phyloP scores from a whole-genome alignment of 2,329 filamentous ascomycete genomes.

The Pyricularia pennisetigena region DNA sequence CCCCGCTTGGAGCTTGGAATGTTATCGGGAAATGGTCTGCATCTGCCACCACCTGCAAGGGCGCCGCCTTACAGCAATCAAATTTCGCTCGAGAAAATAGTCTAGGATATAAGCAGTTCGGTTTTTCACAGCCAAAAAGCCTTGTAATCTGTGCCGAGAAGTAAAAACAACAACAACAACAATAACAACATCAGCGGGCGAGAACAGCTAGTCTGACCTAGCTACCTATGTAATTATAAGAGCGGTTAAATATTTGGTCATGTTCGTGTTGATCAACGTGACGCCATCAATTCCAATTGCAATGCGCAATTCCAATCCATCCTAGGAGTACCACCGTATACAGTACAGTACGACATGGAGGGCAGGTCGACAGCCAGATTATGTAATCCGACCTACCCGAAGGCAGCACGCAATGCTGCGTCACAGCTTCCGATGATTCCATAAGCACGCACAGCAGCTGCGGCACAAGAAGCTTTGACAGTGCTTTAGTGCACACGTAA shows the following conservation, averaged over 20 bases:
- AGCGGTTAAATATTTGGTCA: neutral
- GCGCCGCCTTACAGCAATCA: neutral
- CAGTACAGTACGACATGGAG: neutral
- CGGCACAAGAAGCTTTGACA: neutral
- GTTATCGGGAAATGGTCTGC: neutral
- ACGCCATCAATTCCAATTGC: conserved; percentile 1
- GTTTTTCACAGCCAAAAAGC: neutral
- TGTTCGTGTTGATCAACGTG: neutral
- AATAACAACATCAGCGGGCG: neutral
- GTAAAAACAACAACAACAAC: neutral
- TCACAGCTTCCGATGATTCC: neutral
- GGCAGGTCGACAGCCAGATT: neutral
- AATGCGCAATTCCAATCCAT: neutral
- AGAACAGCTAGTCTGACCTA: neutral
- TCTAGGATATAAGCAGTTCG: neutral
- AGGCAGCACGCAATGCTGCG: neutral
- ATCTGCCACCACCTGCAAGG: neutral
- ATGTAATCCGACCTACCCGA: neutral
- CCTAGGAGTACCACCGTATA: neutral
- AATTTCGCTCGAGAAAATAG: neutral
- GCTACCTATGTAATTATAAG: neutral
- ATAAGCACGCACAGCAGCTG: neutral
- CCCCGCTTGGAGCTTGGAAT: neutral
- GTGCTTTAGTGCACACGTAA: neutral
- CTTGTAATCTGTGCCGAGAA: neutral